Evolutionary conservation across 331 rosid genomes (phyloP), one percentile per base, ranked within the genome.

Genomic region (Pyracantha coccinea): DNA sequence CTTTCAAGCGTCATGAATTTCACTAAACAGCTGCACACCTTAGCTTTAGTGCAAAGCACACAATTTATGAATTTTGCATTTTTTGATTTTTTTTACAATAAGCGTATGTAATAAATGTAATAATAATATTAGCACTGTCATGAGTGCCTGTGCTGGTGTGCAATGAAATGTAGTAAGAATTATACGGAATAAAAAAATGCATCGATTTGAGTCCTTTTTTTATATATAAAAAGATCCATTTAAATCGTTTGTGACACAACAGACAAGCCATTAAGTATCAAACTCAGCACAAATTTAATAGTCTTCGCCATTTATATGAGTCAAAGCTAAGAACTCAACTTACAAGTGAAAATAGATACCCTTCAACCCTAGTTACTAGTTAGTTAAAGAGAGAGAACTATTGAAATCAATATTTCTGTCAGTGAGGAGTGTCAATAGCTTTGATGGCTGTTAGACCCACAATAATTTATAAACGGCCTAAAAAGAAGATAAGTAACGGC

Each of bases 1-100:
- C 80, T 89, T 95, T 69, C 74, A 85, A 55, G 75, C 67, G 47
- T 60, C 83, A 2, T 82, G 64, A 81, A 76, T 38, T 79, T 67
- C 53, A 35, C 23, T 13, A 11, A 27, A 12, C 28, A 65, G 58
- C 24, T 63, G 21, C 57, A 64, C 53, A 59, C 52, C 62, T 73
- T 24, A 55, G 71, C 73, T 68, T 73, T 47, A 52, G 65, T 2
- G 17, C 21, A 38, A 29, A 66, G 20, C 45, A 38, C 78, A 47
- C 74, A 71, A 78, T 45, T 55, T 31, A 65, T 64, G 69, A 24
- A 45, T 69, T 61, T 21, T 21, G 19, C 68, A 35, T 65, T 61
- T 21, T 25, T 20, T 78, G 35, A 47, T 58, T 35, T 31, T 50
- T 21, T 6, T 33, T 9, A 19, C 31, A 73, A 70, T 75, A 65